Conservation (phyloP, 176 grass and related monocot genomes). For the Cocos nucifera region DNA sequence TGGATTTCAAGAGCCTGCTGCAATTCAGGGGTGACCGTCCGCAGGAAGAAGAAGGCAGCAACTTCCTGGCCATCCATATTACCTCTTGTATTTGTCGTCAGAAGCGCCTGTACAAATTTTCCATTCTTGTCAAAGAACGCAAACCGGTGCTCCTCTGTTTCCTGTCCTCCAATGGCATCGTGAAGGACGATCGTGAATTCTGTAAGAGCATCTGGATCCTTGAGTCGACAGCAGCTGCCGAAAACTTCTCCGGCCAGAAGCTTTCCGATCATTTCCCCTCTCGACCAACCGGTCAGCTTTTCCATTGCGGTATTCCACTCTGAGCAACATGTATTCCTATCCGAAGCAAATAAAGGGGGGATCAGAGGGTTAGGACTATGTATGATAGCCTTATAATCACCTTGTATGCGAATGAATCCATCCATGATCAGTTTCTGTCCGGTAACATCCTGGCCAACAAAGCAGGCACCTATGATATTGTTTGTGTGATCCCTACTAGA, state of each 20-base stretch:
- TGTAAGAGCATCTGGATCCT: conserved; percentile 79
- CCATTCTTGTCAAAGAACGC: conserved; percentile 90
- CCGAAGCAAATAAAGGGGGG: conserved; percentile 92
- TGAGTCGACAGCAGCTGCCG: conserved; percentile 72
- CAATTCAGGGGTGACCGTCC: conserved; percentile 78
- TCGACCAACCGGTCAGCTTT: conserved; percentile 89
- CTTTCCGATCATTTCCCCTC: conserved; percentile 65
- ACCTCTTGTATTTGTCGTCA: conserved; percentile 77
- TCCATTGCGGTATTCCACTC: conserved; percentile 98
- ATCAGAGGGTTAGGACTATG: conserved; percentile 93
- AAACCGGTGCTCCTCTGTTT: conserved; percentile 77
- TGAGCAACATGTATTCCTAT: conserved; percentile 86
- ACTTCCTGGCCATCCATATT: conserved; percentile 61
- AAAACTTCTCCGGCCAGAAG: conserved; percentile 87
- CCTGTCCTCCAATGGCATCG: conserved; percentile 74
- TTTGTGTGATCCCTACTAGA: conserved; percentile 77
- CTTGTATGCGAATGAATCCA: conserved; percentile 97
- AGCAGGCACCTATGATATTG: conserved; percentile 77
- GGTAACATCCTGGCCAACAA: conserved; percentile 90
- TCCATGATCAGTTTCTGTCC: conserved; percentile 91
- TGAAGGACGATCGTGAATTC: conserved; percentile 93
- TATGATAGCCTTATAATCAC: conserved; percentile 91
- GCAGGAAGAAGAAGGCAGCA: conserved; percentile 92
- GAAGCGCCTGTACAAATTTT: conserved; percentile 83
- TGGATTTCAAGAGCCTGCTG: conserved; percentile 90